Conservation (phyloP, 192 early-diverging fungal genomes). For the Gorgonomyces haynaldii region DNA sequence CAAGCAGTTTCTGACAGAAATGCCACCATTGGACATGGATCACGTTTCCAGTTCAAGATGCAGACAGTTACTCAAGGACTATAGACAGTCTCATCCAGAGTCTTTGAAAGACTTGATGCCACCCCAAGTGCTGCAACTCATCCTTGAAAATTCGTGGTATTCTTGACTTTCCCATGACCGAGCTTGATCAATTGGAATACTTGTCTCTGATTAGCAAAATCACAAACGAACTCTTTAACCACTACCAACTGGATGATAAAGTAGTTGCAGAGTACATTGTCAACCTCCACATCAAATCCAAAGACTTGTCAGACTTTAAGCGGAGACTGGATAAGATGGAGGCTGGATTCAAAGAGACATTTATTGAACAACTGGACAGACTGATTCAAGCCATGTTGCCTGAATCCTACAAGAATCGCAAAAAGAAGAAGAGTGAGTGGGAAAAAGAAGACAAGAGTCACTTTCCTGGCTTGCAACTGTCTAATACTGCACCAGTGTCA, state of each 20-base stretch:
- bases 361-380: slow-evolving; percentile 75
- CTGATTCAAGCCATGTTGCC: slow-evolving; percentile 74
- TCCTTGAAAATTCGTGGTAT: too few species aligned
- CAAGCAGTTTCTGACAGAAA: too few species aligned
- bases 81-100: too few species aligned
- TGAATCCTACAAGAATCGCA: slow-evolving; percentile 19
- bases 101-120: too few species aligned
- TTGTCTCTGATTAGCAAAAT: slow-evolving; percentile 85
- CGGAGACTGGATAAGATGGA: slow-evolving; percentile 51
- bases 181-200: slow-evolving; percentile 72
- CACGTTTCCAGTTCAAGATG: too few species aligned
- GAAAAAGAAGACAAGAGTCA: slow-evolving; percentile 15
- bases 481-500: slow-evolving; percentile 7
- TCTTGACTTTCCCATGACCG: too few species aligned
- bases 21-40: too few species aligned
- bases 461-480: slow-evolving; percentile 64
- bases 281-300: slow-evolving; percentile 63
- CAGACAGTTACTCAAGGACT: too few species aligned
- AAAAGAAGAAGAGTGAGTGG: slow-evolving; percentile 16
- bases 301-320: slow-evolving; percentile 52
- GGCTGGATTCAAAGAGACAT: slow-evolving; percentile 73
- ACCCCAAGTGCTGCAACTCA: too few species aligned
- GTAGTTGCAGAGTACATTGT: slow-evolving; percentile 87
- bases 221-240: slow-evolving; percentile 82
- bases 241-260: slow-evolving; percentile 83